Base-by-base conservation (phyloP, 2,329 filamentous ascomycete genomes). In the Fusarium succisae region DNA sequence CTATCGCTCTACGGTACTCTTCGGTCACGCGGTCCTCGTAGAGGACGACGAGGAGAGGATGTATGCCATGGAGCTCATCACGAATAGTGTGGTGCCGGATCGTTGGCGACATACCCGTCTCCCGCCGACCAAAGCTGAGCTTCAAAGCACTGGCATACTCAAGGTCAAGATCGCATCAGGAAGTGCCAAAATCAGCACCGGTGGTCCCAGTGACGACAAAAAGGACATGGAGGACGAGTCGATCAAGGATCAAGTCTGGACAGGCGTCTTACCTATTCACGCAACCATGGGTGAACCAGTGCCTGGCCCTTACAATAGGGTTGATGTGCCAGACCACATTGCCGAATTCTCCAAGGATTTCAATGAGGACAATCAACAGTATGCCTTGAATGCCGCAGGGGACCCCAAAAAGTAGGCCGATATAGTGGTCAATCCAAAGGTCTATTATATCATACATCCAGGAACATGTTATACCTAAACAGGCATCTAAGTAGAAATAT, bases 1-100 rank as follows among this genome's bases (percentile, higher is more conserved):
- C 85, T 97, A 96, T 84, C 93, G 94, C 71, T 94, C 91, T 44
- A 93, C 93, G 17, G 85, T 94, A 14, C 86, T 96, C 18, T 94
- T 96, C 78, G 95, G 94, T 3, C 89, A 91, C 80, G 94, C 92
- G 1, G 86, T 83, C 14, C 82, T 92, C 4, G 93, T 97, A 12
- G 88, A 89, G 5, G 89, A 92, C 69, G 81, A 83, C 0, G 88
- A 87, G 6, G 94, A 97, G 84, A 93, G 93, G 79, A 80, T 93
- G 10, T 96, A 89, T 83, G 94, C 94, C 13, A 92, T 97, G 90
- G 84, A 91, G 76, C 84, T 93, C 65, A 92, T 97, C 80, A 97
- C 94, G 5, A 88, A 97, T 80, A 87, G 88, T 43, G 90, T 96
- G 18, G 87, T 96, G 5, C 87, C 90, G 0, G 85, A 86, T 18